Evolutionary conservation across 345 rosid species (phyloP).

Genomic region (Populus pruinosa): DNA sequence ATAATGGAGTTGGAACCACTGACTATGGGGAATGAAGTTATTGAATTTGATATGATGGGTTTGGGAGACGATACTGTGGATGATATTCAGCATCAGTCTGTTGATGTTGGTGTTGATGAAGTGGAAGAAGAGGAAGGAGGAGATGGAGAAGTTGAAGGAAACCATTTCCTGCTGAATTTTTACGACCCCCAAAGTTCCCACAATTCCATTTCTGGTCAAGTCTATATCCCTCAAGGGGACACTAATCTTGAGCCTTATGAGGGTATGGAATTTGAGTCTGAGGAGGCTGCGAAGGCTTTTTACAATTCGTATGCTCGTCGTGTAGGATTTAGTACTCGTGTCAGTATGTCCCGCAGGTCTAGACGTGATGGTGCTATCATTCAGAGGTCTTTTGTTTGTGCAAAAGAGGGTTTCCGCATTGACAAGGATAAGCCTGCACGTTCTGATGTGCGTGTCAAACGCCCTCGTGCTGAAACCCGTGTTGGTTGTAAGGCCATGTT

Average conservation of each 20-base stretch:
- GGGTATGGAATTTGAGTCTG: conserved; percentile 65
- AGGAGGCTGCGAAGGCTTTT: conserved; percentile 65
- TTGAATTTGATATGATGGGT: conserved; percentile 44
- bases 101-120: background rate
- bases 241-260: conserved; percentile 55
- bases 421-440: conserved; percentile 15
- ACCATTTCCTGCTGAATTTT: background rate
- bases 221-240: conserved; percentile 36
- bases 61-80: conserved; percentile 31
- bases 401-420: conserved; percentile 57
- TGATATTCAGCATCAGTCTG: conserved; percentile 28
- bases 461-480: conserved; percentile 50
- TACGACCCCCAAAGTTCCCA: background rate
- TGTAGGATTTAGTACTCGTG: conserved; percentile 55
- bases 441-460: conserved; percentile 32
- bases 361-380: conserved; percentile 66
- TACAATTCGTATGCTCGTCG: conserved; percentile 68
- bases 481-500: conserved; percentile 62
- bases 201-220: conserved; percentile 14
- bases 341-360: conserved; percentile 59
- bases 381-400: conserved; percentile 64
- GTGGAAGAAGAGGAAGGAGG: background rate
- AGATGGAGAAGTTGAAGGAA: background rate
- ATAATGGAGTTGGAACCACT: conserved; percentile 10
- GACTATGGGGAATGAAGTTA: conserved; percentile 38